Evolutionary conservation across 2,329 filamentous ascomycete genomes (phyloP), one percentile per base, ranked within the genome.

Genomic region (Didymosphaeria variabile): DNA sequence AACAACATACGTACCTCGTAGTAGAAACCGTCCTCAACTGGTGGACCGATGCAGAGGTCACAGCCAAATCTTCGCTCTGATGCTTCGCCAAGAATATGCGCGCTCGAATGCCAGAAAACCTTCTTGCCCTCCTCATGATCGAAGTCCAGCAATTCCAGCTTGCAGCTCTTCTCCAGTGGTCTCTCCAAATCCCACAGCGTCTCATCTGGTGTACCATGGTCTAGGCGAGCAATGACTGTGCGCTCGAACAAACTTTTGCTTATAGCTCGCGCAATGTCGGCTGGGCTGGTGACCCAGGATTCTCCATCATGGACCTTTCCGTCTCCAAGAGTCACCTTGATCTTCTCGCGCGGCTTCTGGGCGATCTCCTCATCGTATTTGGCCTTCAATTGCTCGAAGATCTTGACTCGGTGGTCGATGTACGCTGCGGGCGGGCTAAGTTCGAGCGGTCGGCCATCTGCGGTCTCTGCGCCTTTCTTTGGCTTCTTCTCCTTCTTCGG

Each of bases 71-170:
- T 87, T 74, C 91, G 87, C 81, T 99, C 95, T 53, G 91, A 91
- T 62, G 94, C 94, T 81, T 98, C 95, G 69, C 95, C 95, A n/a
- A 99, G 87, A 67, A 97, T 90, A 79, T 99, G 95, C 47, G 95
- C 95, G 72, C 91, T 94, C 21, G 93, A 97, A 80, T 98, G 95
- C 94, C 94, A 99, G 83, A 97, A 99, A 59, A 98, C 94, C 78
- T 92, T 92, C 82, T 95, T 94, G 72, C 93, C 94, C 81, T 91
- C 80, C 5, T 79, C 77, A 78, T 90, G 82, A 54, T 93, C 89
- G 71, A 98, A 99, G 66, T 91, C 89, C 65, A 98, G 85, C 57
- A 97, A 85, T 73, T 94, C 91, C 31, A 99, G 86, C 70, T 88
- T 91, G 83, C 92, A 95, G 82, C 90, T 92, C 80, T 88, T 89